Evolutionary conservation across 345 rosid species (phyloP), one percentile per base, ranked within the genome.

Genomic region (Rhodomyrtus tomentosa): DNA sequence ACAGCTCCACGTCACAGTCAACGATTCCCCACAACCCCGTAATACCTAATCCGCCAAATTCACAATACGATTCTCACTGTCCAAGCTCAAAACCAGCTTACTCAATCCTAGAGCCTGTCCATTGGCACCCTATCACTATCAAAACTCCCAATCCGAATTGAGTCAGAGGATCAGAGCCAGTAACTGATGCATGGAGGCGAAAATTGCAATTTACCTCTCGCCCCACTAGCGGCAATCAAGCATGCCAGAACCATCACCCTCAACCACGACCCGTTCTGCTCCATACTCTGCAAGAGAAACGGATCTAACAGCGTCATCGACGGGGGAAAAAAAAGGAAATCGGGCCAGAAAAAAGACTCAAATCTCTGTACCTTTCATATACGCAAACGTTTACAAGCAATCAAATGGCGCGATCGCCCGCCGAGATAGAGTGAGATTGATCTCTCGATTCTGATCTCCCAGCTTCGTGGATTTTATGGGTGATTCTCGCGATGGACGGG

Each of bases 321-420:
- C 12, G 58, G 81, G 40, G 16, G 58, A 82, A 80, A n/a, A 36
- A 72, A n/a, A 27, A 45, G 32, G 72, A 80, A 91, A 91, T 54
- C n/a, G 48, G 24, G 12, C 81, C 50, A 20, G 32, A 22, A 22
- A 32, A 13, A 0, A 40, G 40, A 10, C 4, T 3, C 12, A 0
- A 0, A 68, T 68, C 45, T 18, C 45, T 0, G 45, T 10, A 68
- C 76, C 76, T 68, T 9, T 68, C 76, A 59, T 29, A 20, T 15
- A 29, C 73, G 73, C 40, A 59, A 29, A 51, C 54, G 21, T 21
- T 51, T 20, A 21, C 40, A 1, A 38, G 76, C 45, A 20, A 68
- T 68, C 42, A 18, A 32, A 32, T 40, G 76, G 74, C 42, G 1
- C 76, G 7, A 68, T 18, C 6, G 42, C 24, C 76, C 76, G 13